Evolutionary conservation across 306 rosid genomes (phyloP), one percentile per base, ranked within the genome.

Genomic region (Vicia sativa): DNA sequence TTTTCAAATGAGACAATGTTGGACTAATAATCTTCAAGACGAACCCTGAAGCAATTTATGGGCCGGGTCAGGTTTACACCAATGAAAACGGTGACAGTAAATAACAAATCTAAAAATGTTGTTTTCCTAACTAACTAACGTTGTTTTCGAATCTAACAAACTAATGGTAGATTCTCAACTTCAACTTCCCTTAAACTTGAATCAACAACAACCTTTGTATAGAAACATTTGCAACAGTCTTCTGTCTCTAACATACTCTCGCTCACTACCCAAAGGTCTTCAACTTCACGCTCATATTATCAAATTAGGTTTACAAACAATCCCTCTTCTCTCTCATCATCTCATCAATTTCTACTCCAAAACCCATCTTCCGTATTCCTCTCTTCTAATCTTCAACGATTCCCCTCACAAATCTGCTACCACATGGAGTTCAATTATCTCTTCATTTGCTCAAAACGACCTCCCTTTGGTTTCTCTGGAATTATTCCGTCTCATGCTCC

Each of bases 301-400:
- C 73, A 92, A 90, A 78, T 31, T 68, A 0, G 96, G 96, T 9
- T 25, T 89, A 13, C 84, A 83, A 16, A 7, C 81, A 48, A 71
- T 84, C 46, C 96, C 93, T 75, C 79, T 89, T 49, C 49, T 89
- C 14, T 84, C 77, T 42, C 86, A 92, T 74, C 83, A 89, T 55
- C 88, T 87, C n/a, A 87, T 87, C 75, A 87, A 90, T 77, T 81
- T 90, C 43, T 87, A 92, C 77, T 86, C 96, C 53, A 92, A 87
- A 70, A 65, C 84, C 65, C 87, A 83, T 41, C 79, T 86, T 1
- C 93, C 96, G 4, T 67, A 76, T 25, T 68, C 68, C 15, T 81
- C 91, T n/a, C 59, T 39, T 70, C 76, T 68, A 70, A 73, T 86
- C 52, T 89, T 87, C 57, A 52, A 84, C 6, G 83, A 83, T 12